These are phyloP conservation scores for Lepidium campestre DNA, from an alignment of 441 rosid genomes.

Conservation along the genomic window DNA sequence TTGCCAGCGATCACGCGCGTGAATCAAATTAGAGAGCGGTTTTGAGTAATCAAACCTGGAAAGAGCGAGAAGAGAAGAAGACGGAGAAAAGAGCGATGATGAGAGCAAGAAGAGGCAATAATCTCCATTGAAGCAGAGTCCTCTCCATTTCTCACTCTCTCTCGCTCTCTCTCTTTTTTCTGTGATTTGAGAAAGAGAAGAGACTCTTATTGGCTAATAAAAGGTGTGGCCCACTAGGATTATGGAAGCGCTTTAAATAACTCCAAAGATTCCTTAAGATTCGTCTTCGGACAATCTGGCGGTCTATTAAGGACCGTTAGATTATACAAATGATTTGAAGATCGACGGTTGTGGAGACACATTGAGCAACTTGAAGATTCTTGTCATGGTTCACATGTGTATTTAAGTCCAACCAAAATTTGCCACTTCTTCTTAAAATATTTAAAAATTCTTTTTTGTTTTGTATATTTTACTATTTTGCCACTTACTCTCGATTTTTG, in stretches of 20 bases:
- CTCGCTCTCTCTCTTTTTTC: not conserved
- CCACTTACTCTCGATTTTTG: too few species aligned
- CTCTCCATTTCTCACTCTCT: slow-evolving; percentile 23
- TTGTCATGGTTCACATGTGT: slow-evolving; percentile 9
- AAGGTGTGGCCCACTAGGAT: slow-evolving; percentile 1
- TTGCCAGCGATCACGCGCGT: not conserved
- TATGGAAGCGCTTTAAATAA: not conserved
- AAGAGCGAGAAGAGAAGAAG: slow-evolving; percentile 37
- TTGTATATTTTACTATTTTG: too few species aligned
- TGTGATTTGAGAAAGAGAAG: not conserved
- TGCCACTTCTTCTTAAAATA: too few species aligned
- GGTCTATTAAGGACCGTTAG: slow-evolving; percentile 14
- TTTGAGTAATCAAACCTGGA: slow-evolving; percentile 24
- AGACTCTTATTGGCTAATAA: slow-evolving; percentile 8
- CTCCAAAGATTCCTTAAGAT: slow-evolving; percentile 12
- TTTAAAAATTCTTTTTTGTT: too few species aligned
- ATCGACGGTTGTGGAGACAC: slow-evolving; percentile 14
- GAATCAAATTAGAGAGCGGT: not conserved
- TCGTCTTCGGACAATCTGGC: not conserved
- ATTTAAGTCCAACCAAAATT: not conserved
- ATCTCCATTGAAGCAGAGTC: slow-evolving; percentile 47
- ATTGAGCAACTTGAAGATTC: slow-evolving; percentile 19
- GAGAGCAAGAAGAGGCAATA: slow-evolving; percentile 49
- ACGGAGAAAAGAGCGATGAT: slow-evolving; percentile 35
- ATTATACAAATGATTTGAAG: not conserved